Evolutionary conservation across 169 alveolate genomes (phyloP).

Genomic region (Plasmodium falciparum): DNA sequence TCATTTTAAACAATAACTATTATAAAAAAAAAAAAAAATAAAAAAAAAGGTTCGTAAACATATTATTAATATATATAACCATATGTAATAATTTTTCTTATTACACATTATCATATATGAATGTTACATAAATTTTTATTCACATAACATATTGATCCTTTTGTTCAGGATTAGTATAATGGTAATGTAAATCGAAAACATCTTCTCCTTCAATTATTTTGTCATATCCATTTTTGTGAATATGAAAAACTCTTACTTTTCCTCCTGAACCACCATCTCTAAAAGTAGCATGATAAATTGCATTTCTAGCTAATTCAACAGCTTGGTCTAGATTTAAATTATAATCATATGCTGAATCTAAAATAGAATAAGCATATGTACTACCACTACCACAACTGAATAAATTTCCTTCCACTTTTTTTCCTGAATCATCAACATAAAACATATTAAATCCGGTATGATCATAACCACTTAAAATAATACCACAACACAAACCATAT

Average conservation of each 20-base stretch:
- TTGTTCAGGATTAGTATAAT: conserved; percentile 84
- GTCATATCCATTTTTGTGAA: conserved; percentile 95
- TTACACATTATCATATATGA: background rate
- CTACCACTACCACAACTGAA: conserved; percentile 99
- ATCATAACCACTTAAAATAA: conserved; percentile 94
- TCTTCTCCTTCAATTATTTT: conserved; percentile 93
- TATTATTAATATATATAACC: too few species aligned
- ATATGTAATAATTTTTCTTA: background rate
- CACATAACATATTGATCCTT: conserved; percentile 74
- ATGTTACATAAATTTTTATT: background rate
- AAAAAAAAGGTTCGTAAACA: too few species aligned
- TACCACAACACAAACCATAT: conserved; percentile 99
- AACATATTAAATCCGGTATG: conserved; percentile 93
- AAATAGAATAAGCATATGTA: conserved; percentile 98
- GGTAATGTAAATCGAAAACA: conserved; percentile 92
- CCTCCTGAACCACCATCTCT: conserved; percentile 99
- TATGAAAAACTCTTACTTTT: conserved; percentile 97
- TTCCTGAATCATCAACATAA: conserved; percentile 96
- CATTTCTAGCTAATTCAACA: conserved; percentile 97
- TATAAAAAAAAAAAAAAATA: too few species aligned
- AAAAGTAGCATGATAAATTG: conserved; percentile 98
- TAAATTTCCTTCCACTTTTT: conserved; percentile 91
- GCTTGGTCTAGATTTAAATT: conserved; percentile 97
- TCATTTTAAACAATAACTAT: too few species aligned
- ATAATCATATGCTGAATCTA: conserved; percentile 94